Conservation (phyloP, 176 grass and related monocot genomes). For the Pontederia paniculata region DNA sequence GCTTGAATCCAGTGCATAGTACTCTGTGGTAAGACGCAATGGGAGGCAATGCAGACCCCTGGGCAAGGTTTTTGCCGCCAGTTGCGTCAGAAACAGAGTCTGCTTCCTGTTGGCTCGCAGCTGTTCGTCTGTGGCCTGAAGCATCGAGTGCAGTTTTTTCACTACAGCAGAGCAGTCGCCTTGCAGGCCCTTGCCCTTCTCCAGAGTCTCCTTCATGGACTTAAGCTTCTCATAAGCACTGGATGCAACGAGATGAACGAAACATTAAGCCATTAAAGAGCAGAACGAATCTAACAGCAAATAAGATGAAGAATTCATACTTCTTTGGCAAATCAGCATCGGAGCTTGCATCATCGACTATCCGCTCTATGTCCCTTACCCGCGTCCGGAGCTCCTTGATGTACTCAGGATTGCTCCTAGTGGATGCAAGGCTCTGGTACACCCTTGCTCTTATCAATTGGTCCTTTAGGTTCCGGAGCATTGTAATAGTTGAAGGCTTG, state of each 20-base stretch:
- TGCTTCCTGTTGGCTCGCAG: constrained; percentile 44
- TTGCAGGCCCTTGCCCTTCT: constrained; percentile 42
- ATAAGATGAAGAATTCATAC: constrained; percentile 1
- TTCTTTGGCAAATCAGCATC: constrained; percentile 2
- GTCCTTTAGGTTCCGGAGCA: neutral
- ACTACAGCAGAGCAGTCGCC: constrained; percentile 42
- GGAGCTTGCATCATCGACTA: neutral
- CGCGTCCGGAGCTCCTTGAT: neutral
- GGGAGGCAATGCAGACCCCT: constrained; percentile 80
- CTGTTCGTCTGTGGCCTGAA: constrained; percentile 59
- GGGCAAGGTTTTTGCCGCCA: constrained; percentile 67
- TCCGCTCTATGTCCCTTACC: neutral
- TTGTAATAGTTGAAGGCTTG: neutral
- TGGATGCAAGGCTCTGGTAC: neutral
- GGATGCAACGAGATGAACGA: neutral
- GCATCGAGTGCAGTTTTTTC: constrained; percentile 34
- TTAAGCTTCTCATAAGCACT: constrained; percentile 55
- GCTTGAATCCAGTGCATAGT: constrained; percentile 37
- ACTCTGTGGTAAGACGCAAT: constrained; percentile 63
- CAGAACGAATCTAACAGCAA: too few relatives aligned
- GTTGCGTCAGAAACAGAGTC: constrained; percentile 46
- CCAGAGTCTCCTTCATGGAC: constrained; percentile 53
- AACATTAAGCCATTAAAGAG: neutral
- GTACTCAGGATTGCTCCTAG: neutral
- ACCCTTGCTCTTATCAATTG: constrained; percentile 1